These are phyloP conservation scores for Arthrinium puccinioides DNA, from an alignment of 2,329 filamentous ascomycete species.

Conservation along the genomic window DNA sequence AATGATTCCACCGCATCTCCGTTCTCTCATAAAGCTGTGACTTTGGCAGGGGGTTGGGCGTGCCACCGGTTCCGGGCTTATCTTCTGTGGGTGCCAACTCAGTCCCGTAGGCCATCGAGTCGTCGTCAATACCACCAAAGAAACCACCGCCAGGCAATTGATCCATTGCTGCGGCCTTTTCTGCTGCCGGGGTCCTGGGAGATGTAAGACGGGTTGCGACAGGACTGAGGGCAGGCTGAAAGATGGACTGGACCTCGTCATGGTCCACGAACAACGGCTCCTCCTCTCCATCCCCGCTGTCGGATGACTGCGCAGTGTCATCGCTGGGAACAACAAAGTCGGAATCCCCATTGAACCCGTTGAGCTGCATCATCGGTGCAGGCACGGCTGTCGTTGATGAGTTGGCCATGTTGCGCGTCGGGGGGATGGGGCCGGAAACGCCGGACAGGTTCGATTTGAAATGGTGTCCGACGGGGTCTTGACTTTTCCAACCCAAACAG, in stretches of 20 bases:
- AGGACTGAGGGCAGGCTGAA: conserved; percentile 52
- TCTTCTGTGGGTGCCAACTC: no score
- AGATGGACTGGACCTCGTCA: conserved; percentile 51
- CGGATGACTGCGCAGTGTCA: conserved; percentile 16
- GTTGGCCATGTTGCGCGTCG: conserved; percentile 1
- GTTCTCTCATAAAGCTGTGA: no score
- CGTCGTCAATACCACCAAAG: conserved; percentile 26
- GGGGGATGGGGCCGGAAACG: no score
- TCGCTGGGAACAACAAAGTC: conserved; percentile 10
- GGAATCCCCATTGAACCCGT: background rate
- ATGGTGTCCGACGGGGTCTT: no score
- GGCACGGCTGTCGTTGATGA: background rate
- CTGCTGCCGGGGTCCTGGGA: conserved; percentile 45
- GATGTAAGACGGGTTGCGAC: conserved; percentile 49
- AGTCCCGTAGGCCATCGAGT: no score
- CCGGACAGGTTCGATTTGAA: no score
- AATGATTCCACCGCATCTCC: no score
- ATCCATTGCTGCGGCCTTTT: conserved; percentile 50
- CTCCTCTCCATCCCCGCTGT: conserved; percentile 22
- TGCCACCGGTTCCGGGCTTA: no score
- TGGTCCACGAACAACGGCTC: conserved; percentile 32
- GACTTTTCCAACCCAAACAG: no score
- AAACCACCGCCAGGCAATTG: conserved; percentile 27
- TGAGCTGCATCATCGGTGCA: background rate
- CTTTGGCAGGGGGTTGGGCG: no score